These are phyloP conservation scores for Leccinum pachyderme DNA, from an alignment of 1,284 basidiomycete species.

Conservation along the genomic window DNA sequence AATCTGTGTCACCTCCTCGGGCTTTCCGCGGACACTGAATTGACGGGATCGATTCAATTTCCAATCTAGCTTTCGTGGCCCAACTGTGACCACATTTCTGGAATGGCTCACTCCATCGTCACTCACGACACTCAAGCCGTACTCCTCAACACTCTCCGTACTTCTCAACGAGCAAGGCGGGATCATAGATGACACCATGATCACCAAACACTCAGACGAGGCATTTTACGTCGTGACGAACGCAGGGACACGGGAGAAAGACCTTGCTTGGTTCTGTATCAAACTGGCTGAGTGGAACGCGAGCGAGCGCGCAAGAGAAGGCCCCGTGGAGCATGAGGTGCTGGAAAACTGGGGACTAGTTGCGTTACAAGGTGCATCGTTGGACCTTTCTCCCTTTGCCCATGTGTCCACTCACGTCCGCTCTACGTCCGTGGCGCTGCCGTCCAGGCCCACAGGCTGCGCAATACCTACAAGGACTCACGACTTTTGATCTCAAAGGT, in stretches of 20 bases:
- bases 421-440: background rate
- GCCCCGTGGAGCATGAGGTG: constrained; percentile 77
- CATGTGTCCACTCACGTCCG: background rate
- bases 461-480: constrained; percentile 72
- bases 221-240: constrained; percentile 97
- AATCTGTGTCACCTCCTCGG: background rate
- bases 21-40: background rate
- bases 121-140: constrained; percentile 64
- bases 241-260: constrained; percentile 82
- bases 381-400: background rate
- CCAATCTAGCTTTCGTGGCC: constrained; percentile 59
- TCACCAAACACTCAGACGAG: constrained; percentile 79
- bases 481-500: constrained; percentile 67
- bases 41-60: background rate
- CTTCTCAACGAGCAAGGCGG: constrained; percentile 88
- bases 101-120: constrained; percentile 85
- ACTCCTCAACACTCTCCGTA: constrained; percentile 82
- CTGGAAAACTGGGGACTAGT: constrained; percentile 87
- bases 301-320: constrained; percentile 45
- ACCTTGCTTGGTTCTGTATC: constrained; percentile 74
- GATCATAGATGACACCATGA: constrained; percentile 92
- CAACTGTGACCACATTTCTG: constrained; percentile 75
- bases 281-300: constrained; percentile 78
- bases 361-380: constrained; percentile 76
- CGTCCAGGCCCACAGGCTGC: constrained; percentile 79